Base-by-base conservation (phyloP, 2,329 filamentous ascomycete genomes). In the Aspergillus bombycis region DNA sequence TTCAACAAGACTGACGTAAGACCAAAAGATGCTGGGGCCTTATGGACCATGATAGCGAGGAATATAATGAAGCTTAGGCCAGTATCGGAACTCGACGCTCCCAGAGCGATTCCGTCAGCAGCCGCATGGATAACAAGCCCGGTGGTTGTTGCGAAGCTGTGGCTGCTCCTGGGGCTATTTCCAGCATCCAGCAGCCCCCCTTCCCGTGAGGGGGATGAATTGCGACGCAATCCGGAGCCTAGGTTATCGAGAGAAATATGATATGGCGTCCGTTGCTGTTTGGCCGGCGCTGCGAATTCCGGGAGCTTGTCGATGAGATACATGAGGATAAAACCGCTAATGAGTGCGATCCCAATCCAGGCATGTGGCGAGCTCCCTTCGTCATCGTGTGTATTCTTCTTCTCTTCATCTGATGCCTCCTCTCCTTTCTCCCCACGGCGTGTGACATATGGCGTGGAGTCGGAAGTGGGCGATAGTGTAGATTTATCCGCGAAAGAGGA, bases 121-220 rank as follows among this genome's bases (percentile, higher is more conserved):
- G 92, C 91, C 0, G 95, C 93, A 76, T 99, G 95, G 62, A 99
- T 98, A 6, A 98, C 91, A n/a, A 99, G 83, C 0, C 95, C 95
- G 0, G 92, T 91, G 0, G 95, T 99, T 2, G 94, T 94, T n/a
- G 92, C 91, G 60, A 93, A 82, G 84, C 81, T 71, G 88, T 82
- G 36, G 82, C 88, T 55, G 55, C 72, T 74, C 28, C 68, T 67
- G 28, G 72, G 67, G 16, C 69, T 72, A 32, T 68, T 72, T 11
- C 70, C 72, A 11, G 73, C 66, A 36, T 79, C 75, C 36, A 79
- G 63, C 23, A 78, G 58, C 19, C 75, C 78, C 54, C 76, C 81
- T 65, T 72, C 78, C 57, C 68, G 79, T 58, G 72, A 78, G 61
- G 74, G 77, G 60, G 74, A 81, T 41, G 77, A 77, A 48, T 75